Percentiles rank a stretch among this genome's conserved stretches.
These are phyloP conservation scores for Pseudocohnilembus persalinus DNA, from an alignment of 169 alveolate species.

Conservation along the genomic window DNA sequence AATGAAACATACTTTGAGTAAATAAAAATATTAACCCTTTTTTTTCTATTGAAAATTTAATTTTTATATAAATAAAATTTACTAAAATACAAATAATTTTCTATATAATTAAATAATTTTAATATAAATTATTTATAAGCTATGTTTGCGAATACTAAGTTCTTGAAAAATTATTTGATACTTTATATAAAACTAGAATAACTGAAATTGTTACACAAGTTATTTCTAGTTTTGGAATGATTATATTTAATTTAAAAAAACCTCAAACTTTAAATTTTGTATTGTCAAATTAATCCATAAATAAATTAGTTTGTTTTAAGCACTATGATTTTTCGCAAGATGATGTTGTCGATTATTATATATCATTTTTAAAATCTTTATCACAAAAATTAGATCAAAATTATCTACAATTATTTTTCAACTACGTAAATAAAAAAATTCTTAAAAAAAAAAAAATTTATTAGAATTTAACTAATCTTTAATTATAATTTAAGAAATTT, in stretches of 20 bases:
- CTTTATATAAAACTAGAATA: background rate
- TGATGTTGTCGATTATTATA: background rate
- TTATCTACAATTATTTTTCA: background rate
- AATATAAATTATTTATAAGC: background rate
- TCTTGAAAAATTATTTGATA: background rate
- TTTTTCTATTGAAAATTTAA: too few species aligned
- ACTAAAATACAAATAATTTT: too few species aligned
- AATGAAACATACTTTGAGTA: background rate
- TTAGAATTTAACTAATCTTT: background rate
- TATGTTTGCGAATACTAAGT: background rate
- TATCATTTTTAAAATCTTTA: too few species aligned
- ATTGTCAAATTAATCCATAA: background rate
- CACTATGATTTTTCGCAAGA: background rate
- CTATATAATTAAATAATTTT: too few species aligned
- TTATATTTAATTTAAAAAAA: too few species aligned
- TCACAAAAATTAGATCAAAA: background rate
- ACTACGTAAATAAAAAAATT: background rate
- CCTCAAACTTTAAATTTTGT: background rate
- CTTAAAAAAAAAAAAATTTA: too few species aligned
- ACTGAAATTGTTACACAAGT: background rate
- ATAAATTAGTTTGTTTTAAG: too few species aligned
- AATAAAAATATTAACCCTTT: too few species aligned
- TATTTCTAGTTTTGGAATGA: background rate
- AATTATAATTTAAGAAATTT: too few species aligned
- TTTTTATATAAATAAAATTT: too few species aligned